A percentile compares a stretch with the other conserved stretches of the same genome.
Conservation (phyloP, 2,329 filamentous ascomycete species). For the Achaetomium macrosporum region DNA sequence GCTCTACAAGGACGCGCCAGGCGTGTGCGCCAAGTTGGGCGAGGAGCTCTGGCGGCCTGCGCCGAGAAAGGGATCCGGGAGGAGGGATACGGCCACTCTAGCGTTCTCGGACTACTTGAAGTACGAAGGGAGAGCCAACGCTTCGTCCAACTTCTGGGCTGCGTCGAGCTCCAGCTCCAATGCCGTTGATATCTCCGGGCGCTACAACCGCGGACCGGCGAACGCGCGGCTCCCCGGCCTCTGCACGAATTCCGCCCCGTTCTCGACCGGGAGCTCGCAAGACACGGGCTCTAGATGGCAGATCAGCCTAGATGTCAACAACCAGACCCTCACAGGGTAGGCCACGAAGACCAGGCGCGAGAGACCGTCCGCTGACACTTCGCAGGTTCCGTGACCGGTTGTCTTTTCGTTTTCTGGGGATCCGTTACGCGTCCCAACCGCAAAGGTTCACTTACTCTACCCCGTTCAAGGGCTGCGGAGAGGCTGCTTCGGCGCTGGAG, state of each 20-base stretch:
- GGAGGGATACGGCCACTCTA: constrained; percentile 19
- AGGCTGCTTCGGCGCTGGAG: constrained; percentile 30
- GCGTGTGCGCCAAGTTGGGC: constrained; percentile 33
- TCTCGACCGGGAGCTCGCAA: constrained; percentile 30
- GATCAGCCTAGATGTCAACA: constrained; percentile 34
- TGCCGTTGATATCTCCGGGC: constrained; percentile 8
- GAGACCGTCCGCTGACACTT: background rate
- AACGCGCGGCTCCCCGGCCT: constrained; percentile 30
- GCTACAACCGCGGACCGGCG: background rate
- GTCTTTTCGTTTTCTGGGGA: constrained; percentile 46
- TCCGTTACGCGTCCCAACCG: constrained; percentile 41
- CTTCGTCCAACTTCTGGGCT: constrained; percentile 34
- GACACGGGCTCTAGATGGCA: constrained; percentile 33
- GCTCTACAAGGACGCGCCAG: constrained; percentile 26
- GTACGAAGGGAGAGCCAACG: constrained; percentile 26
- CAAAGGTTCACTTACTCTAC: constrained; percentile 40
- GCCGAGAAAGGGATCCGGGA: background rate
- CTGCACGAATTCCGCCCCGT: constrained; percentile 41
- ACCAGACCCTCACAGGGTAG: constrained; percentile 34
- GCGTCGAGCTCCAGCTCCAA: constrained; percentile 20
- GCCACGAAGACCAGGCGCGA: constrained; percentile 11
- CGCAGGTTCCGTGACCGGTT: constrained; percentile 39
- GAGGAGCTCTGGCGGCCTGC: constrained; percentile 33
- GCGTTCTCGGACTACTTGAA: constrained; percentile 33
- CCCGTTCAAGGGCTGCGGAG: constrained; percentile 32